Evolutionary conservation across 2,329 filamentous ascomycete species (phyloP), one percentile per base, ranked within the genome.

Genomic region (Tolypocladium pustulatum): DNA sequence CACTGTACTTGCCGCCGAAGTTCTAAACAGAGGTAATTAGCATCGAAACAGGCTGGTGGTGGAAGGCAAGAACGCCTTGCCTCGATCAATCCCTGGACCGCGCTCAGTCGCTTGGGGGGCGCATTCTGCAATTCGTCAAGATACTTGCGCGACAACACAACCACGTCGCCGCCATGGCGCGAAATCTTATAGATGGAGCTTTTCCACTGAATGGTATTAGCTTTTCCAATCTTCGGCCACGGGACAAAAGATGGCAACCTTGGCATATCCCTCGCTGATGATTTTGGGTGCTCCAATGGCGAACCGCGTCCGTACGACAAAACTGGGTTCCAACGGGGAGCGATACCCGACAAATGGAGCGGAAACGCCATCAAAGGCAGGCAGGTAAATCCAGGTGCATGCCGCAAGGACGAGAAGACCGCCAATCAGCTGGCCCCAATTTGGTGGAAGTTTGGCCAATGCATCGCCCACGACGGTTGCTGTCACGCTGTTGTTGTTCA

Each of bases 1-100:
- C 60, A 27, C 60, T 61, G 41, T 61, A 61, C 15, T 25, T 20
- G 17, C 58, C 58, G 36, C 60, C 60, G 10, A 61, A 61, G n/a
- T 61, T 61, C 60, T 61, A 30, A 34, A 13, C n/a, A 9, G 3
- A 32, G 27, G 8, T 12, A n/a, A 10, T 46, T 13, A 49, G 34
- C n/a, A 2, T 37, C 8, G 20, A 25, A 17, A 17, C 15, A 34
- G 12, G 15, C 15, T 41, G n/a, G 3, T 2, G 2, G 10, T 7
- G 32, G 15, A 30, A n/a, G 22, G 4, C 25, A 36, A 34, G 20
- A 7, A 51, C 13, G 30, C 20, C 9, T 17, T 30, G 56, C 60
- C 54, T 58, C 43, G 20, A 61, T 59, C 40, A 61, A 27, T 7
- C 60, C 60, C 27, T 58, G 12, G 17, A 61, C 59, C 4, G 60